Conservation (phyloP, 495 filamentous ascomycete species). For the Lophium mytilinum region DNA sequence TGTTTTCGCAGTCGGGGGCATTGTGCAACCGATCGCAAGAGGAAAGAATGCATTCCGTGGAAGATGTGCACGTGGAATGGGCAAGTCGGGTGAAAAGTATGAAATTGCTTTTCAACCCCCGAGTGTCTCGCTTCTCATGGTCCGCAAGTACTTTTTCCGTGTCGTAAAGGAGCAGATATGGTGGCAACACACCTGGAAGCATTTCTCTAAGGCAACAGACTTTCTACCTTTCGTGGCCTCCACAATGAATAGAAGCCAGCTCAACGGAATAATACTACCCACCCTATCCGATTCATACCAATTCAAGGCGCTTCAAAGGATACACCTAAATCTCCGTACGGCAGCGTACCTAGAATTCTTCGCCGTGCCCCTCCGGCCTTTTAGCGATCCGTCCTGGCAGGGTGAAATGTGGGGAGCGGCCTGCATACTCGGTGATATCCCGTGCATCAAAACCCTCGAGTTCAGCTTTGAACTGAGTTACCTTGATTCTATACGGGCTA, state of each 20-base stretch:
- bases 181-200: neutral
- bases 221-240: neutral
- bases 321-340: neutral
- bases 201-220: neutral
- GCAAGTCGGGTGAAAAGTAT: too few species aligned
- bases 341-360: conserved; percentile 7
- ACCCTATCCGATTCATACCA: neutral
- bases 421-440: neutral
- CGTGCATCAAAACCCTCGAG: neutral
- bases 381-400: neutral
- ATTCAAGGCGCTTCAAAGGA: neutral
- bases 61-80: too few species aligned
- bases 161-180: neutral
- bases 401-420: too few species aligned
- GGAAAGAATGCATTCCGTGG: too few species aligned
- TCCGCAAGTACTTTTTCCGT: neutral
- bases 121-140: neutral
- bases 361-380: conserved; percentile 3
- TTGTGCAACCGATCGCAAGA: too few species aligned
- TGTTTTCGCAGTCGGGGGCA: too few species aligned
- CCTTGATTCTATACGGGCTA: neutral
- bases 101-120: neutral
- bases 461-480: too few species aligned
- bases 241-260: neutral
- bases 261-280: neutral